Base-by-base conservation (phyloP, 192 early-diverging fungal genomes). In the Coemansia sp. region DNA sequence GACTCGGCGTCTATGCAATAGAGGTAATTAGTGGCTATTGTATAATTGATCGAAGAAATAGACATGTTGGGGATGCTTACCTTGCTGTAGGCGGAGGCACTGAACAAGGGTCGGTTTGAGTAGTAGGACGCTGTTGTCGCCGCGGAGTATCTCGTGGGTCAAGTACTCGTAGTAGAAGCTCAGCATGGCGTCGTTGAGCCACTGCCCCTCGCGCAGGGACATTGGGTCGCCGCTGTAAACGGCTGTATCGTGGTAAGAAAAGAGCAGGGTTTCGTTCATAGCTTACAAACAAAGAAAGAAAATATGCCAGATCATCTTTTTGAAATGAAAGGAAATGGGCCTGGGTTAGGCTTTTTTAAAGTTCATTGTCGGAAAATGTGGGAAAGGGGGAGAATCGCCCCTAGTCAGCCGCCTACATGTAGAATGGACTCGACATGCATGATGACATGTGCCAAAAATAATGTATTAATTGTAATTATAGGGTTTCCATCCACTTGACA, bases 401-500 rank as follows among this genome's bases (percentile, higher is more conserved):
- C 43, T 45, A 45, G 43, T 45, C 43, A 45, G 43, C 25, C 53
- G 16, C 31, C 14, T 7, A 50, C 28, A 59, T 25, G 53, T 31
- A 31, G 31, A 31, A 31, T 35, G 26, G 12, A 35, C 21, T 12
- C 34, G 35, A 36, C 14, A 59, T 45, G 43, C 43, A 35, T n/a
- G 18, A n/a, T 12, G 12, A 20, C 57, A 45, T 45, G 43, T 45
- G 43, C 43, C 43, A 20, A 20, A 20, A 45, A 20, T 20, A 20
- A 20, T 45, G 14, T 48, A 48, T 25, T 28, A 14, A 56, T 21
- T 37, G 35, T 52, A 36, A 12, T 38, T 61, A 81, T 0, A 72
- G 12, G 2, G 88, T 81, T 64, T 98, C 96, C 75, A 96, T 89
- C 97, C 97, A 99, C 68, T 95, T 95, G 57, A 95, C 85, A 33